phyloP scores from a whole-genome alignment of 2,329 filamentous ascomycete species.

The Metarhizium rileyi region DNA sequence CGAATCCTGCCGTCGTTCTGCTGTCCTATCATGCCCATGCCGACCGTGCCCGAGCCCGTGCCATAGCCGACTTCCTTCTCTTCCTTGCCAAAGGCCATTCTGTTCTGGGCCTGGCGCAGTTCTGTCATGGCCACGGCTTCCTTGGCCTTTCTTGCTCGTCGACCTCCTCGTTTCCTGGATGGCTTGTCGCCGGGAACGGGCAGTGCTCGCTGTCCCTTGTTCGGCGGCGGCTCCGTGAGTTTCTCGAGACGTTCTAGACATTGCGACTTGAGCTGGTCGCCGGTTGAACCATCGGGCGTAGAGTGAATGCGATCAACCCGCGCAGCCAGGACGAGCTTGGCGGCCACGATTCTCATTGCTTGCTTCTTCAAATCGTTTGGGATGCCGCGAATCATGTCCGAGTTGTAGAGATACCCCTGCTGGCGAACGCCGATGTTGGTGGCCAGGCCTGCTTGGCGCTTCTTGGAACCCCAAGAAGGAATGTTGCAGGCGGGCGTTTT shows the following conservation, averaged over 20 bases:
- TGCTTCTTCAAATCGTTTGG: conserved; percentile 83
- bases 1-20: conserved; percentile 82
- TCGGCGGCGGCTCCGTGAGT: conserved; percentile 81
- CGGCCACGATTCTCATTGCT: conserved; percentile 88
- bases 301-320: conserved; percentile 81
- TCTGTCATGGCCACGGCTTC: conserved; percentile 97
- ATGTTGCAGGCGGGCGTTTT: conserved; percentile 93
- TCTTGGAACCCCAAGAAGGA: conserved; percentile 81
- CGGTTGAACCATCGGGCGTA: conserved; percentile 70
- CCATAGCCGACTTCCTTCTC: conserved; percentile 91
- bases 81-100: conserved; percentile 91
- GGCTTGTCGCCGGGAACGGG: conserved; percentile 95
- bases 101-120: conserved; percentile 88
- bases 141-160: conserved; percentile 86
- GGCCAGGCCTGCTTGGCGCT: conserved; percentile 73
- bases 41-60: conserved; percentile 71
- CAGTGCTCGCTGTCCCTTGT: conserved; percentile 77
- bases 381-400: conserved; percentile 76
- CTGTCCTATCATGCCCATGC: conserved; percentile 91
- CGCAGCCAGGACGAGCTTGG: conserved; percentile 88
- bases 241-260: conserved; percentile 86
- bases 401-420: conserved; percentile 89
- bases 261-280: conserved; percentile 70
- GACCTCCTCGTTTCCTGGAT: conserved; percentile 80
- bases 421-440: conserved; percentile 87